Conservation (phyloP, 2,329 filamentous ascomycete genomes). For the Emmonsia crescens region DNA sequence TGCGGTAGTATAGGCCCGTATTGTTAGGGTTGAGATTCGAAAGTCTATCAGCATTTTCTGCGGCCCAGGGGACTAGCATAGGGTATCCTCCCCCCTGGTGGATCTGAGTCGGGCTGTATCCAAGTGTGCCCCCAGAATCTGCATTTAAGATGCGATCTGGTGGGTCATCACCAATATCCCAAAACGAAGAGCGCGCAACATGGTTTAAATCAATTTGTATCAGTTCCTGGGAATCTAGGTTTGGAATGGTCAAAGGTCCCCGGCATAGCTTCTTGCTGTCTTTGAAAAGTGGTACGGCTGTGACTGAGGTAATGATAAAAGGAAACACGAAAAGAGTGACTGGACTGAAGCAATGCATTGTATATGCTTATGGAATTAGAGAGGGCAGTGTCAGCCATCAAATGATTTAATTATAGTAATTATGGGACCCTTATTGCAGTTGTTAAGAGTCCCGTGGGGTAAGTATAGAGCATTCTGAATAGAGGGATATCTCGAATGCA, state of each 20-base stretch:
- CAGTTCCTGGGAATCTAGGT: slow-evolving; percentile 7
- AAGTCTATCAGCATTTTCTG: slow-evolving; percentile 4
- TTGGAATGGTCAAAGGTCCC: slow-evolving; percentile 1
- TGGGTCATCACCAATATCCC: slow-evolving; percentile 2
- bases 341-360: slow-evolving; percentile 10
- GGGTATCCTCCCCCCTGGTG: not conserved
- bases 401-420: not conserved
- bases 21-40: slow-evolving; percentile 4
- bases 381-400: not conserved
- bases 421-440: not conserved
- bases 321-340: slow-evolving; percentile 8
- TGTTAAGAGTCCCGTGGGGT: not conserved
- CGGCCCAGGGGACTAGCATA: slow-evolving; percentile 1
- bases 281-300: slow-evolving; percentile 1
- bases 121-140: slow-evolving; percentile 12
- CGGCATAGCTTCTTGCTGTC: slow-evolving; percentile 3
- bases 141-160: not conserved
- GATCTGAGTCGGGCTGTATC: slow-evolving; percentile 5
- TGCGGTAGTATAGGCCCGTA: slow-evolving; percentile 9
- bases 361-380: not conserved
- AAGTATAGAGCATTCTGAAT: not conserved
- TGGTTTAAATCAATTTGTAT: slow-evolving; percentile 7
- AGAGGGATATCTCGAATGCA: too few relatives aligned
- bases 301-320: slow-evolving; percentile 4
- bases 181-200: slow-evolving; percentile 5